Evolutionary conservation across 176 grass and related monocot species (phyloP).

Genomic region (Carex scoparia): DNA sequence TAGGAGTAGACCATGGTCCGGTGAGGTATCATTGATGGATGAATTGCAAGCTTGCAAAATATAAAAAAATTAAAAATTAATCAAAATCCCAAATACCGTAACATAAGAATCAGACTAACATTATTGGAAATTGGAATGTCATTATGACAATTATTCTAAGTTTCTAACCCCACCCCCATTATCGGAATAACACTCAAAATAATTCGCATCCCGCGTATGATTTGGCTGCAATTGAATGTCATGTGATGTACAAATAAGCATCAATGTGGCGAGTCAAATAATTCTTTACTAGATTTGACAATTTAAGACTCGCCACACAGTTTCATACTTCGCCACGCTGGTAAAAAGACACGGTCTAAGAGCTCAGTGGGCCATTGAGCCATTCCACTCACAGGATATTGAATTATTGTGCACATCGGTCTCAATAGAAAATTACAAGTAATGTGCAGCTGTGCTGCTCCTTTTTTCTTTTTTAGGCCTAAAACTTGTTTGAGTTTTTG

Average conservation of each 20-base stretch:
- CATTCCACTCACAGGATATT: neutral
- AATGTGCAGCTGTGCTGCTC: neutral
- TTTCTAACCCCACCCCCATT: neutral
- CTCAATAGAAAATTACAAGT: neutral
- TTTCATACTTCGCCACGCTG: neutral
- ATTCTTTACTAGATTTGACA: too few species aligned
- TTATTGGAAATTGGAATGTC: too few species aligned
- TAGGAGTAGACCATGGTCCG: slow-evolving; percentile 41
- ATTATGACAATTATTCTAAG: neutral
- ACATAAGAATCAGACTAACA: too few species aligned
- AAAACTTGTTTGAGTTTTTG: neutral
- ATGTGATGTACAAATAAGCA: neutral
- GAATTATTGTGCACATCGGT: neutral
- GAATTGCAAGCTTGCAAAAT: slow-evolving; percentile 52
- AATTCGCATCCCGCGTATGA: neutral
- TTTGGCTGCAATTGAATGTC: neutral
- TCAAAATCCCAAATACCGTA: neutral
- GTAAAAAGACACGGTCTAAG: neutral
- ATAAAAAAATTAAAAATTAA: neutral
- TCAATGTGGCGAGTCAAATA: neutral
- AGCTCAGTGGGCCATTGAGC: neutral
- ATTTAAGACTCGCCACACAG: neutral
- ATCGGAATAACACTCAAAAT: neutral
- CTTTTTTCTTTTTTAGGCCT: neutral
- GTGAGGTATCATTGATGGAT: slow-evolving; percentile 35